Evolutionary conservation across 75 land plant genomes (phyloP).

Genomic region (Cunninghamia lanceolata): DNA sequence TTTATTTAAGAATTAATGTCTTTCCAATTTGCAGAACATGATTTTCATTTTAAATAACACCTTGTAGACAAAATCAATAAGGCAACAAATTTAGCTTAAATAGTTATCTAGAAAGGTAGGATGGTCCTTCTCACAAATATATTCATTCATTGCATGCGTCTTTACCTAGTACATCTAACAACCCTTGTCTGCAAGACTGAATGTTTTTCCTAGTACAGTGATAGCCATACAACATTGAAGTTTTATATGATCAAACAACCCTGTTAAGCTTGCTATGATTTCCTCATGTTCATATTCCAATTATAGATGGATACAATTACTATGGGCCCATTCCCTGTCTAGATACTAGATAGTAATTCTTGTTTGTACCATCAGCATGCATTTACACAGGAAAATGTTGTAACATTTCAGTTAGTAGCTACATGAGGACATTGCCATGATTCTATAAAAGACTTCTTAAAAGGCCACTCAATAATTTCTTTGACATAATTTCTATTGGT

Average conservation of each 20-base stretch:
- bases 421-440: not conserved
- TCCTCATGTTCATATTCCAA: not conserved
- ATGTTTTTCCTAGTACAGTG: not conserved
- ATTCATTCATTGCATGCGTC: not conserved
- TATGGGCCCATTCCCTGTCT: not conserved
- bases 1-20: not conserved
- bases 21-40: not conserved
- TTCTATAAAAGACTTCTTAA: not conserved
- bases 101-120: not conserved
- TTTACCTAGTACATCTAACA: not conserved
- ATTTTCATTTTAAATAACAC: not conserved
- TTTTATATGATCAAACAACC: not conserved
- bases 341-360: not conserved
- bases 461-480: too few species aligned
- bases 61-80: not conserved
- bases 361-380: not conserved
- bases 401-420: too few species aligned
- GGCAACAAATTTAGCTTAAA: not conserved
- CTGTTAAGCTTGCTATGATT: not conserved
- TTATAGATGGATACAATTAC: not conserved
- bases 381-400: not conserved
- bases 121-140: not conserved
- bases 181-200: not conserved
- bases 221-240: not conserved
- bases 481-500: not conserved